Evolutionary conservation across 78 protist genomes (phyloP).

Genomic region (Dictyostelium firmibasis): DNA sequence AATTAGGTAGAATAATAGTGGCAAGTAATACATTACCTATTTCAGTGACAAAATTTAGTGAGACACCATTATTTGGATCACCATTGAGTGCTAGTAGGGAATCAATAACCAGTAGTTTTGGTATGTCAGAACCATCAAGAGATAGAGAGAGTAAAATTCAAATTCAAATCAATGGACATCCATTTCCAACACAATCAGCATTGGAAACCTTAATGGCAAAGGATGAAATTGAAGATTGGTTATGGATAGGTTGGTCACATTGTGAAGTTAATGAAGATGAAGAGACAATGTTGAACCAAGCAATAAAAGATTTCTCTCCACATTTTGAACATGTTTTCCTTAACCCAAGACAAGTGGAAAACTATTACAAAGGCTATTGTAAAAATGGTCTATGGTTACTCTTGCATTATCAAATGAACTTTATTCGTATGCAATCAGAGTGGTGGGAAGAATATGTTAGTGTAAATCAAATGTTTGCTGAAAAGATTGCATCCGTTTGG

Average conservation of each 20-base stretch:
- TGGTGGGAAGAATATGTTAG: conserved; percentile 75
- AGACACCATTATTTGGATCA: not conserved
- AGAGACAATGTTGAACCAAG: not conserved
- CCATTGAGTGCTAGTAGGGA: not conserved
- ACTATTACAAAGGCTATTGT: conserved; percentile 86
- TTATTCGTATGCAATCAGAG: not conserved
- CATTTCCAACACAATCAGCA: conserved; percentile 20
- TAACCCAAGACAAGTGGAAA: not conserved
- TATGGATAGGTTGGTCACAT: conserved; percentile 61
- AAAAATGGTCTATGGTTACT: conserved; percentile 89
- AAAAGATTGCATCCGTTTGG: conserved; percentile 43
- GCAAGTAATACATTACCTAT: conserved; percentile 37
- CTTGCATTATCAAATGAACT: conserved; percentile 82
- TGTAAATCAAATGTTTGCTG: conserved; percentile 76
- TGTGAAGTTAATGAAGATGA: conserved; percentile 35
- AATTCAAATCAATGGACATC: not conserved
- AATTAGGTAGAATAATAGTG: conserved; percentile 30
- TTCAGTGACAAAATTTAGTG: not conserved
- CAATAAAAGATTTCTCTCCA: not conserved
- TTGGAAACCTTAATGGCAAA: not conserved
- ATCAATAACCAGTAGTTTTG: not conserved
- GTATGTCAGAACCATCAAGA: not conserved
- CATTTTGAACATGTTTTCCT: conserved; percentile 64
- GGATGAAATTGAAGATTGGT: conserved; percentile 29
- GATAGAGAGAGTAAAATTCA: not conserved